Conservation (phyloP, 441 rosid genomes). For the Brassica hybrid region DNA sequence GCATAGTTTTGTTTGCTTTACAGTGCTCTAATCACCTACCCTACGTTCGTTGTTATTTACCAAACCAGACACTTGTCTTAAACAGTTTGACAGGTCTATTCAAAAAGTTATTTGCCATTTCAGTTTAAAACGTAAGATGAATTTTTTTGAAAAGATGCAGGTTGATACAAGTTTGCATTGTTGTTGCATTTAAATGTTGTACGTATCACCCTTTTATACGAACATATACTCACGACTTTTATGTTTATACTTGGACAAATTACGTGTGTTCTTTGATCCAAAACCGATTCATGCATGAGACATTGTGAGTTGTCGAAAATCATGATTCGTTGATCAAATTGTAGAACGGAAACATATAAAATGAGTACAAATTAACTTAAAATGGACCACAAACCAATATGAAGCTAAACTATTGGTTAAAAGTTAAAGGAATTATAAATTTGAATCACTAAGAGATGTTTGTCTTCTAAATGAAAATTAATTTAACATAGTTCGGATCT, state of each 20-base stretch:
- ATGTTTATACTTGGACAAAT: not conserved
- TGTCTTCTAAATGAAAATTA: not conserved
- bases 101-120: not conserved
- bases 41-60: not conserved
- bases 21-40: not conserved
- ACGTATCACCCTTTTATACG: not conserved
- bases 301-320: not conserved
- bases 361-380: not conserved
- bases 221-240: not conserved
- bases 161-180: not conserved
- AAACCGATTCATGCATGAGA: not conserved
- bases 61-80: not conserved
- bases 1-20: not conserved
- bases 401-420: not conserved
- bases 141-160: not conserved
- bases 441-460: not conserved
- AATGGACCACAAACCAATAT: not conserved
- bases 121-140: not conserved
- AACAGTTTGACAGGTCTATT: slow-evolving; percentile 1
- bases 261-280: not conserved
- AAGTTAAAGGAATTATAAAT: not conserved
- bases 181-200: not conserved
- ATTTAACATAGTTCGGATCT: not conserved
- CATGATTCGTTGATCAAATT: not conserved
- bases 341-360: not conserved